Conservation (phyloP, 2,329 filamentous ascomycete genomes). For the Fusarium citri region DNA sequence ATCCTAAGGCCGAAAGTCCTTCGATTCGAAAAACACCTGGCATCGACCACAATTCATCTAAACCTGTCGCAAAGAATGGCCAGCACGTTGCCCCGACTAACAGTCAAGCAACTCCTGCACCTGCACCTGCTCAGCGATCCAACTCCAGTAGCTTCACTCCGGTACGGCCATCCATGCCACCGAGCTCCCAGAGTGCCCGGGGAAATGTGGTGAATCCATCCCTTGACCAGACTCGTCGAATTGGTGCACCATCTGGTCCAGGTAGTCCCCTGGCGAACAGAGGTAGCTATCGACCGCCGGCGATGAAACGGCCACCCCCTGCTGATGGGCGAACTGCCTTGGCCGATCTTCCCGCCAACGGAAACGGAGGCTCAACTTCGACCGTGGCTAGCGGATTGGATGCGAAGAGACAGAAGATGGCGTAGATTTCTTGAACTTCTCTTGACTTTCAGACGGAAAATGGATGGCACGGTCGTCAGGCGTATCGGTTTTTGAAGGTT, state of each 20-base stretch:
- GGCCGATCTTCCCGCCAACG: slow-evolving; percentile 64
- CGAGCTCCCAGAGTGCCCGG: slow-evolving; percentile 46
- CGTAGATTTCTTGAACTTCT: slow-evolving; percentile 40
- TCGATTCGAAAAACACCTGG: slow-evolving; percentile 91
- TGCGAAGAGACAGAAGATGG: slow-evolving; percentile 64
- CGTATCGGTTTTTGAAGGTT: slow-evolving; percentile 26
- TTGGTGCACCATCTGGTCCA: slow-evolving; percentile 66
- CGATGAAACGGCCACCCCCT: slow-evolving; percentile 64
- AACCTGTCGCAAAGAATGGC: slow-evolving; percentile 72
- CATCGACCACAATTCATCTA: slow-evolving; percentile 82
- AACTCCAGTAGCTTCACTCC: slow-evolving; percentile 48
- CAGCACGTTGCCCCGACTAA: slow-evolving; percentile 62
- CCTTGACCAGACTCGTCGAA: slow-evolving; percentile 65
- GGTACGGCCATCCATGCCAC: slow-evolving; percentile 45
- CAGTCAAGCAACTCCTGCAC: slow-evolving; percentile 43
- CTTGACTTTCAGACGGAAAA: neutral
- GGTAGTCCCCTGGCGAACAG: slow-evolving; percentile 70
- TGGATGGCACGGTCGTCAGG: slow-evolving; percentile 26
- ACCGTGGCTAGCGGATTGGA: slow-evolving; percentile 52
- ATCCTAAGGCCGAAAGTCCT: slow-evolving; percentile 80
- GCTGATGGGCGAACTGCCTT: slow-evolving; percentile 58
- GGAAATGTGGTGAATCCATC: slow-evolving; percentile 64
- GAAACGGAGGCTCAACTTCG: slow-evolving; percentile 39
- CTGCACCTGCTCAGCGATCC: slow-evolving; percentile 33
- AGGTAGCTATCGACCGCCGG: slow-evolving; percentile 68